Conservation (phyloP, 768 basidiomycete species). For the Auriscalpium orientale region DNA sequence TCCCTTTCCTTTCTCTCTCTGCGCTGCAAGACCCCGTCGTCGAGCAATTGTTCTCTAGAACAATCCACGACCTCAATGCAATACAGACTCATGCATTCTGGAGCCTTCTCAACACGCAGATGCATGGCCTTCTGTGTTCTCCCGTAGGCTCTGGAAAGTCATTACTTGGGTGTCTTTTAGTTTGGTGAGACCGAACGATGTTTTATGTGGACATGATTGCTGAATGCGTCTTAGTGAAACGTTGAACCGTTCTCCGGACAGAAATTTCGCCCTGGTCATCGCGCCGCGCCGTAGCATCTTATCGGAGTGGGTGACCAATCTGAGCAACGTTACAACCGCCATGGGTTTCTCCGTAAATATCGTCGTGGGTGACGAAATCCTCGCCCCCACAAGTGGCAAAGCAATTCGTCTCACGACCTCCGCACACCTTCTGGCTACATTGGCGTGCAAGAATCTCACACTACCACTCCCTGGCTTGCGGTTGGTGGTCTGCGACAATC, state of each 20-base stretch:
- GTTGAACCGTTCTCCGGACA: slow-evolving; percentile 30
- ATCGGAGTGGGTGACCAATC: slow-evolving; percentile 45
- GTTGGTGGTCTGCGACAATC: slow-evolving; percentile 74
- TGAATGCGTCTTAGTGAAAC: slow-evolving; percentile 43
- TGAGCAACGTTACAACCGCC: slow-evolving; percentile 33
- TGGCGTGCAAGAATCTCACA: slow-evolving; percentile 26
- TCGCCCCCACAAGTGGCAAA: slow-evolving; percentile 32
- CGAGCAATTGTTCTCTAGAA: slow-evolving; percentile 37
- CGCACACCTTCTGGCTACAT: slow-evolving; percentile 36
- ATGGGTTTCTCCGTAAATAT: slow-evolving; percentile 35
- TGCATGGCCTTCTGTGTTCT: slow-evolving; percentile 67
- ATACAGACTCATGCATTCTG: slow-evolving; percentile 90
- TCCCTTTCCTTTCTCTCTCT: slow-evolving; percentile 65
- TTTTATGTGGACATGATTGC: neutral
- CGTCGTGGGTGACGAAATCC: slow-evolving; percentile 22
- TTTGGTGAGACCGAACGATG: slow-evolving; percentile 50
- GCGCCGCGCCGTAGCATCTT: slow-evolving; percentile 52
- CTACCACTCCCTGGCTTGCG: slow-evolving; percentile 36
- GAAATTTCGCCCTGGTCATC: slow-evolving; percentile 58
- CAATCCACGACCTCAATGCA: slow-evolving; percentile 59
- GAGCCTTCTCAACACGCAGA: slow-evolving; percentile 59
- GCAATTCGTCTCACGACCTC: slow-evolving; percentile 54
- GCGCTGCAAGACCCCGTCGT: slow-evolving; percentile 41
- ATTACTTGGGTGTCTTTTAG: slow-evolving; percentile 55
- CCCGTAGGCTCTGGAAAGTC: slow-evolving; percentile 83